Evolutionary conservation across 2,329 filamentous ascomycete genomes (phyloP).

Genomic region (Penicillium palitans): DNA sequence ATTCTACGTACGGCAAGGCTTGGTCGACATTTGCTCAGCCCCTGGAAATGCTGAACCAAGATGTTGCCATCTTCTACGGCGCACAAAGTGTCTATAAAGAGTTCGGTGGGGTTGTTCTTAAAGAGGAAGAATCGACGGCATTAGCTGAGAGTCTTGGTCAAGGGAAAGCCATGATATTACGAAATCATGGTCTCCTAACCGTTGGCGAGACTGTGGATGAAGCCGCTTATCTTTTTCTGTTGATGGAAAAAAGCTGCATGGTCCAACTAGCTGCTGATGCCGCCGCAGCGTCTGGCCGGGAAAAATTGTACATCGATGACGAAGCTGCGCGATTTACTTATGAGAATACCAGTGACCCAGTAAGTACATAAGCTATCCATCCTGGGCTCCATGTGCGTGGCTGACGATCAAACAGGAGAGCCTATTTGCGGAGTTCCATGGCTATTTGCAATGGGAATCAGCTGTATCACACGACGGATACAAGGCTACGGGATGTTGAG

Average conservation of each 20-base stretch:
- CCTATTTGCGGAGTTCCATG: not conserved
- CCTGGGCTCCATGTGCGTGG: not conserved
- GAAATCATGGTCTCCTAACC: slow-evolving; percentile 72
- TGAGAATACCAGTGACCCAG: not conserved
- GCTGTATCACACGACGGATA: not conserved
- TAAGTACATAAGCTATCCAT: not conserved
- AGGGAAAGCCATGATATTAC: slow-evolving; percentile 63
- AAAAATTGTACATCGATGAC: slow-evolving; percentile 57
- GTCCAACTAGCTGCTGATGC: slow-evolving; percentile 69
- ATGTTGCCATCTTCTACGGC: slow-evolving; percentile 60
- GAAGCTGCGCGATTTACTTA: slow-evolving; percentile 35
- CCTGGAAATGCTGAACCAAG: slow-evolving; percentile 48
- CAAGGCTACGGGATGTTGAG: not conserved
- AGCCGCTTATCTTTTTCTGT: slow-evolving; percentile 67
- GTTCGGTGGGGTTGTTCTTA: slow-evolving; percentile 49
- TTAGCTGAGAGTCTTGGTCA: slow-evolving; percentile 64
- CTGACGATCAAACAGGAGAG: not conserved
- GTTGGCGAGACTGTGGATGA: slow-evolving; percentile 73
- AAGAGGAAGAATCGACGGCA: slow-evolving; percentile 62
- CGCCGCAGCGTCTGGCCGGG: slow-evolving; percentile 54
- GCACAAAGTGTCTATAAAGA: slow-evolving; percentile 28
- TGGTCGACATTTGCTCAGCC: slow-evolving; percentile 46
- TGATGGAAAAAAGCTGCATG: slow-evolving; percentile 68
- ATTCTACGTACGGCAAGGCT: slow-evolving; percentile 48
- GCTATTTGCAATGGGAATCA: not conserved